Conservation (phyloP, 2,329 filamentous ascomycete species). For the Phaeosphaeriaceae sp. region DNA sequence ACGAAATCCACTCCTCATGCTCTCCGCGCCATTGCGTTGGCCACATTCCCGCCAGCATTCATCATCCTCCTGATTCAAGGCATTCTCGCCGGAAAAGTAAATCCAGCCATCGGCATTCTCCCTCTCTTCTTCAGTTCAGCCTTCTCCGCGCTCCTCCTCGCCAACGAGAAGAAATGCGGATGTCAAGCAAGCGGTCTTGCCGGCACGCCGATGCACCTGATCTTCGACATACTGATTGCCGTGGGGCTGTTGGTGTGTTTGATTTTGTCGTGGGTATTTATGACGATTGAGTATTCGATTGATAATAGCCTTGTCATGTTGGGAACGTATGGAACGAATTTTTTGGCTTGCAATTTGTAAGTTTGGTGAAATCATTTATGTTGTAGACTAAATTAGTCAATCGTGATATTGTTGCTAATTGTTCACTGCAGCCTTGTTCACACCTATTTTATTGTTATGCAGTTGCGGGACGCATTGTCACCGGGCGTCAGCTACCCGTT, state of each 20-base stretch:
- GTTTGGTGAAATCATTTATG: no score
- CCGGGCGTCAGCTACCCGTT: slow-evolving; percentile 19
- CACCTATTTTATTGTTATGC: slow-evolving; percentile 26
- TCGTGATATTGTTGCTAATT: slow-evolving; percentile 6
- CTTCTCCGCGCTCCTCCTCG: slow-evolving; percentile 27
- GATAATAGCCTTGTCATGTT: slow-evolving; percentile 19
- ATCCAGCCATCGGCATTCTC: slow-evolving; percentile 38
- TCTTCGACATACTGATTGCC: slow-evolving; percentile 28
- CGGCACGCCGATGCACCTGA: slow-evolving; percentile 34
- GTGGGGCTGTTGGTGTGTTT: slow-evolving; percentile 28
- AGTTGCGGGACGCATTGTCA: slow-evolving; percentile 22
- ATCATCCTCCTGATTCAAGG: slow-evolving; percentile 35
- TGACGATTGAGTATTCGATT: slow-evolving; percentile 7
- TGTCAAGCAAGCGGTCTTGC: slow-evolving; percentile 31
- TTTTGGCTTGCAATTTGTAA: slow-evolving; percentile 37
- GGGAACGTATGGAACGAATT: slow-evolving; percentile 38
- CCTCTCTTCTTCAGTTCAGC: slow-evolving; percentile 36
- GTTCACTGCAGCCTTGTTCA: slow-evolving; percentile 26
- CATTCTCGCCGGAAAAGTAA: slow-evolving; percentile 23
- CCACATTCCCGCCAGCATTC: slow-evolving; percentile 33
- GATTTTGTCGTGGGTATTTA: slow-evolving; percentile 30
- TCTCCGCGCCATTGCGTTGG: slow-evolving; percentile 31
- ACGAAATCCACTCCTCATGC: slow-evolving; percentile 27
- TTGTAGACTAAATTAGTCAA: no score
- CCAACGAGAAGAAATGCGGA: slow-evolving; percentile 33